phyloP scores from a whole-genome alignment of 2,329 filamentous ascomycete species.

The Xylogone sp. region DNA sequence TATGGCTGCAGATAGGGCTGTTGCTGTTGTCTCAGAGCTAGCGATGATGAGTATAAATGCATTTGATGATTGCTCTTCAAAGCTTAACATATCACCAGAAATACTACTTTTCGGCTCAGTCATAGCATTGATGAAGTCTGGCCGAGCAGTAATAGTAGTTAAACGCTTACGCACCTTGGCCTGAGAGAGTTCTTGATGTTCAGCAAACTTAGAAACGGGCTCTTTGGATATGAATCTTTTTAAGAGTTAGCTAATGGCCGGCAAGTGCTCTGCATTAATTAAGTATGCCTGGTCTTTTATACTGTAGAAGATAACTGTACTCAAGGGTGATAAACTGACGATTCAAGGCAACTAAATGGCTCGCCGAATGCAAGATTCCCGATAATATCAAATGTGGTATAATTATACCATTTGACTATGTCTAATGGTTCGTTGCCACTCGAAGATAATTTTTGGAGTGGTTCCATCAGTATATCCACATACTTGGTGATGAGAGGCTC shows the following conservation, averaged over 20 bases:
- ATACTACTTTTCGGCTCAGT: too few species aligned
- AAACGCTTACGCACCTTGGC: conserved; percentile 2
- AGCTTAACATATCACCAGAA: too few species aligned
- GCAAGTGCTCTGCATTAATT: too few species aligned
- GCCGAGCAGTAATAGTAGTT: background rate
- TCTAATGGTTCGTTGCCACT: conserved; percentile 10
- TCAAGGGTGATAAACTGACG: conserved; percentile 27
- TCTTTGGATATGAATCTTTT: too few species aligned
- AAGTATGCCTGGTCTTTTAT: too few species aligned
- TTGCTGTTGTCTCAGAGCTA: conserved; percentile 28
- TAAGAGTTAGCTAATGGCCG: too few species aligned
- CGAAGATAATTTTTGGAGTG: conserved; percentile 13
- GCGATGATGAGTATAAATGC: conserved; percentile 8
- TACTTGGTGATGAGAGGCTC: conserved; percentile 28
- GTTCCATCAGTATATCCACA: conserved; percentile 24
- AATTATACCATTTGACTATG: conserved; percentile 32
- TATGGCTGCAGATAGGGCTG: conserved; percentile 16
- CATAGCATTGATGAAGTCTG: conserved; percentile 3
- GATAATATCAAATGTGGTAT: conserved; percentile 38
- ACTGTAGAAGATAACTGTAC: conserved; percentile 11
- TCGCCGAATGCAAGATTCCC: conserved; percentile 45
- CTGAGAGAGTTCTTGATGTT: background rate
- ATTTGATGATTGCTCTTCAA: too few species aligned
- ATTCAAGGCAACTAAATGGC: conserved; percentile 35
- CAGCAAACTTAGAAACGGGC: too few species aligned